Base-by-base conservation (phyloP, 2,329 filamentous ascomycete species). In the Rhynchosporium secalis region DNA sequence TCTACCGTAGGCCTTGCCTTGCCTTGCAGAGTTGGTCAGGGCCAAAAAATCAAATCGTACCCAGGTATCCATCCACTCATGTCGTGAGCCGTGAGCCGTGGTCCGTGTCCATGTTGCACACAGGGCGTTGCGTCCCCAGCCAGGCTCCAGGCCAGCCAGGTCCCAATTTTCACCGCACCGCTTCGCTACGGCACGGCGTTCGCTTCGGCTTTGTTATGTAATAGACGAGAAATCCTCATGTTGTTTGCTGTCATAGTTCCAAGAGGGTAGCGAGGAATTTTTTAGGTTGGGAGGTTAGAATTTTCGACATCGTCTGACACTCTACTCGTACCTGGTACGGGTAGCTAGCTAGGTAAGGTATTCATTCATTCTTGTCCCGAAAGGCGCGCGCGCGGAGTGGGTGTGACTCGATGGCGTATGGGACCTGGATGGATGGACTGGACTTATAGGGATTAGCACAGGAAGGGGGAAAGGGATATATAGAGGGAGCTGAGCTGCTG, bases 161-260 rank as follows among this genome's bases (percentile, higher is more conserved):
- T 20, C 20, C 20, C 20, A 20, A 20, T 20, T 20, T 20, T 20
- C 20, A 20, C 20, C 20, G 20, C 20, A 20, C 20, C 20, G 20
- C 20, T 20, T 20, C 20, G 20, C 20, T 20, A 20, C 20, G 20
- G 20, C 43, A 46, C 51, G 51, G 51, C n/a, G 33, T 40, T 54
- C 51, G 51, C 36, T 54, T 54, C 51, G 51, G 51, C n/a, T 15
- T 54, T 54, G 51, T 54, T 54, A 54, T 54, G 51, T 54, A 54
- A 54, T 54, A 12, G n/a, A 38, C 49, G 49, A n/a, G 49, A 20
- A 46, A 40, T 40, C 51, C 20, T 54, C 51, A 54, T 54, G 51
- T 54, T 54, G 51, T 54, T 54, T 54, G 40, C 33, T 54, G 51
- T 54, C 51, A 54, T 33, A 54, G 51, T 33, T 26, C 38, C 49